These are phyloP conservation scores for Moniliella sp. DNA, from an alignment of 1,284 basidiomycete genomes.

Conservation along the genomic window DNA sequence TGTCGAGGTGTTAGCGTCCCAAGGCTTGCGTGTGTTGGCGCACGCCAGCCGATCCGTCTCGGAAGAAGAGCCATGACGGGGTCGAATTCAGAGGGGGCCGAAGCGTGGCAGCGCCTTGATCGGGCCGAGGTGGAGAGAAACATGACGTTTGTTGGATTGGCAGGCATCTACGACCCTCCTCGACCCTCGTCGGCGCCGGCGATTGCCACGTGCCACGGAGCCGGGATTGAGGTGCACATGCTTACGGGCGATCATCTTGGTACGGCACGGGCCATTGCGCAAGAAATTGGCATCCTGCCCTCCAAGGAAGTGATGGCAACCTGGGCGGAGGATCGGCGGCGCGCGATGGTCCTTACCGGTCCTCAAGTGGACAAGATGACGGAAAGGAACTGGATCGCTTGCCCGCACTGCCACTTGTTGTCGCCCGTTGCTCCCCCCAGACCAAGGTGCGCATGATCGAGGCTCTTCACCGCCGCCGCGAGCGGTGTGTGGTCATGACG, in stretches of 20 bases:
- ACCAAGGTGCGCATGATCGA: conserved; percentile 43
- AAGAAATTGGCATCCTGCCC: conserved; percentile 41
- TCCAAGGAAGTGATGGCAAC: neutral
- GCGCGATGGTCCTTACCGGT: conserved; percentile 38
- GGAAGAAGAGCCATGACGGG: conserved; percentile 26
- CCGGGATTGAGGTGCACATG: conserved; percentile 50
- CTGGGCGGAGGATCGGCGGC: conserved; percentile 8
- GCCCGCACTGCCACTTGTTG: conserved; percentile 42
- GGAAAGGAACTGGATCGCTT: conserved; percentile 44
- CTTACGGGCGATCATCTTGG: conserved; percentile 38
- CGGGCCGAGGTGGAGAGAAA: conserved; percentile 43
- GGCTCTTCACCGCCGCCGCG: conserved; percentile 39
- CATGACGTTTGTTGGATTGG: conserved; percentile 45
- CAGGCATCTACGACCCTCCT: conserved; percentile 50
- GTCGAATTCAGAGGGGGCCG: too few relatives aligned
- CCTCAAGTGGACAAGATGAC: conserved; percentile 46
- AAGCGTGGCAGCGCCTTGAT: too few relatives aligned
- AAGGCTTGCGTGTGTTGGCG: conserved; percentile 3
- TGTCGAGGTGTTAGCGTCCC: conserved; percentile 3
- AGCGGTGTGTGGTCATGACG: conserved; percentile 27
- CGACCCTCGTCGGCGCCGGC: conserved; percentile 46
- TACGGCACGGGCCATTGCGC: conserved; percentile 35
- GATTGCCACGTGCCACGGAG: conserved; percentile 44
- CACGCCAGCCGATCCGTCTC: conserved; percentile 27
- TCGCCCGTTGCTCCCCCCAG: conserved; percentile 41